Percentiles rank a stretch among this genome's conserved stretches.
Conservation (phyloP, 2,329 filamentous ascomycete genomes). For the Penicillium concentricum region DNA sequence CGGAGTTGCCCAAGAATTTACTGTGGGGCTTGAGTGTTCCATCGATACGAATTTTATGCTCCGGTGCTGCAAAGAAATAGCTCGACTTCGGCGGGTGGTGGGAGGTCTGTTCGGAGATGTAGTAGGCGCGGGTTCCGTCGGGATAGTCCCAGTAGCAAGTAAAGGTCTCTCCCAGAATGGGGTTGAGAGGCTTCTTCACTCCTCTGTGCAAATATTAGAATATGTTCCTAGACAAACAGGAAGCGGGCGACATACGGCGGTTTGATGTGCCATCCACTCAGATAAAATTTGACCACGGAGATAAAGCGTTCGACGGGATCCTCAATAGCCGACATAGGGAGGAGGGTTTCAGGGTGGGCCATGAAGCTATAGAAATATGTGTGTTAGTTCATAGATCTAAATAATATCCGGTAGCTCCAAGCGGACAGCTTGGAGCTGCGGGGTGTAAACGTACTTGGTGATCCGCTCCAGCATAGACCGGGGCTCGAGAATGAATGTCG, state of each 20-base stretch:
- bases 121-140: slow-evolving; percentile 83
- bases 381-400: neutral
- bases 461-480: slow-evolving; percentile 98
- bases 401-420: neutral
- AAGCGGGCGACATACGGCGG: slow-evolving; percentile 67
- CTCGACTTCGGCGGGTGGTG: slow-evolving; percentile 98
- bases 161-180: slow-evolving; percentile 90
- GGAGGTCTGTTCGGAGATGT: slow-evolving; percentile 95
- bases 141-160: slow-evolving; percentile 94
- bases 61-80: slow-evolving; percentile 97
- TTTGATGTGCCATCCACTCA: slow-evolving; percentile 98
- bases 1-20: slow-evolving; percentile 94
- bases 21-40: slow-evolving; percentile 92
- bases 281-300: slow-evolving; percentile 94
- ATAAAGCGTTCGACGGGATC: slow-evolving; percentile 89
- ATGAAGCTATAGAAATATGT: slow-evolving; percentile 70
- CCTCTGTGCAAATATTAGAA: slow-evolving; percentile 57
- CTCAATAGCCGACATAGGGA: slow-evolving; percentile 82
- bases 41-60: slow-evolving; percentile 91
- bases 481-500: slow-evolving; percentile 96
- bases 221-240: neutral
- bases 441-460: slow-evolving; percentile 72
- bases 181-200: slow-evolving; percentile 97
- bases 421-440: neutral
- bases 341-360: slow-evolving; percentile 94